These are phyloP conservation scores for Echria macrotheca DNA, from an alignment of 495 filamentous ascomycete genomes.

Conservation along the genomic window DNA sequence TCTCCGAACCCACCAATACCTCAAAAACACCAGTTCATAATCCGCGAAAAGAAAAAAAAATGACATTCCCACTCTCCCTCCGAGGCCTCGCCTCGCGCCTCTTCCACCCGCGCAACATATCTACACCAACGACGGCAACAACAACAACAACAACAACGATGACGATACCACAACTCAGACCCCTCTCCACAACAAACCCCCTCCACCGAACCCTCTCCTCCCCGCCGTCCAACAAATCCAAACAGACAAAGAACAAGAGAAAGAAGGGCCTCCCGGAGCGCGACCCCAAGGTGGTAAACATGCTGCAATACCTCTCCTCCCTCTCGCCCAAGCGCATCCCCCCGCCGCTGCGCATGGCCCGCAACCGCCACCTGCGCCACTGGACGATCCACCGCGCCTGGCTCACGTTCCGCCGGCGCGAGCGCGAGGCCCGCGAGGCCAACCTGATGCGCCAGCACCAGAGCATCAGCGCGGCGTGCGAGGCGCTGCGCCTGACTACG, in stretches of 20 bases:
- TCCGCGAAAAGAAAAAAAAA: too few relatives aligned
- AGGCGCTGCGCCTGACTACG: constrained; percentile 67
- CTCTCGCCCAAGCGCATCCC: constrained; percentile 39
- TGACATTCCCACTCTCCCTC: constrained; percentile 23
- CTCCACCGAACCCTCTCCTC: constrained; percentile 6
- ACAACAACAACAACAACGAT: not conserved
- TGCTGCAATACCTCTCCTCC: constrained; percentile 24
- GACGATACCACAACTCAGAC: not conserved
- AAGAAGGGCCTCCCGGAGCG: constrained; percentile 12
- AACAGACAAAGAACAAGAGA: constrained; percentile 20
- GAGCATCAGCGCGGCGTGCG: constrained; percentile 71
- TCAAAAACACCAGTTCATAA: too few relatives aligned
- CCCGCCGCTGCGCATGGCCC: constrained; percentile 77
- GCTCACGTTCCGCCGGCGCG: constrained; percentile 62
- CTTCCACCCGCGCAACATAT: constrained; percentile 9
- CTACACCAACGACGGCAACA: constrained; percentile 2
- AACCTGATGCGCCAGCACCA: constrained; percentile 69
- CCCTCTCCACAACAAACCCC: constrained; percentile 5
- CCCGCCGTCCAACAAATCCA: not conserved
- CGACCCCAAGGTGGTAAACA: constrained; percentile 29
- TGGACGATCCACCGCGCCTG: constrained; percentile 99
- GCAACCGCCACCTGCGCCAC: constrained; percentile 84
- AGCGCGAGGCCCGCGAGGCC: constrained; percentile 52
- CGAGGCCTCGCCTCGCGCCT: constrained; percentile 27
- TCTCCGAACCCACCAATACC: too few relatives aligned